Base-by-base conservation (phyloP, 1,139 yeast genomes). In the Schizosaccharomyces versatilis region DNA sequence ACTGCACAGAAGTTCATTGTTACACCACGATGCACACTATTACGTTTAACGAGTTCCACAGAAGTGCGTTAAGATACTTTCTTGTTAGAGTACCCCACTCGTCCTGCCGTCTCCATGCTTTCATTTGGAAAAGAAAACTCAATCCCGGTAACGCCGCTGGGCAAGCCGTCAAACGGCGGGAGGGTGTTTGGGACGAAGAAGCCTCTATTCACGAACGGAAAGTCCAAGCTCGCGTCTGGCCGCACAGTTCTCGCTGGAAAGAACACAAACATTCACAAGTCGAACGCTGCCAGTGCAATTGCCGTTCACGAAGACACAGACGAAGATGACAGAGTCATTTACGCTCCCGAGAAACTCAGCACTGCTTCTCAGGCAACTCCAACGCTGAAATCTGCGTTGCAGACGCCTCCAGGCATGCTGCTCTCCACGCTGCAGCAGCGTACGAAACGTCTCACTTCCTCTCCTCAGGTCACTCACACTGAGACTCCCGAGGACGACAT, bases 51-150 rank as follows among this genome's bases (percentile, higher is more conserved):
- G n/a, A n/a, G n/a, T n/a, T 24, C 5, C 32, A 24, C 32, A 24
- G 32, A 24, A 24, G 5, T 5, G 32, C 32, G 32, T 24, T 24
- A 24, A 24, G 32, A 5, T 24, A 5, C 32, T 24, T 24, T 24
- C 32, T 24, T 24, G 5, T 5, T 24, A 3, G 32, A 5, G 32
- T 24, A 24, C 32, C 32, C 5, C 32, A 24, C 32, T 24, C 32
- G 32, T 24, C 32, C 32, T 24, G 32, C 32, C 32, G 5, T 24
- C 32, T 24, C 49, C 49, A 44, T 44, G 49, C 32, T 44, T 8
- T 44, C 49, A n/a, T 44, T 19, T 44, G 49, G 49, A 44, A 44
- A 44, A 44, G 49, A 44, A 44, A 44, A 44, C 49, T 10, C 49
- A 8, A 14, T 44, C 32, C 49, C 49, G 36, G 49, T 44, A 32